A percentile compares a stretch with the other conserved stretches of the same genome.
phyloP scores from a whole-genome alignment of 192 early-diverging fungal species.

The Globomyces pollinis-pini region DNA sequence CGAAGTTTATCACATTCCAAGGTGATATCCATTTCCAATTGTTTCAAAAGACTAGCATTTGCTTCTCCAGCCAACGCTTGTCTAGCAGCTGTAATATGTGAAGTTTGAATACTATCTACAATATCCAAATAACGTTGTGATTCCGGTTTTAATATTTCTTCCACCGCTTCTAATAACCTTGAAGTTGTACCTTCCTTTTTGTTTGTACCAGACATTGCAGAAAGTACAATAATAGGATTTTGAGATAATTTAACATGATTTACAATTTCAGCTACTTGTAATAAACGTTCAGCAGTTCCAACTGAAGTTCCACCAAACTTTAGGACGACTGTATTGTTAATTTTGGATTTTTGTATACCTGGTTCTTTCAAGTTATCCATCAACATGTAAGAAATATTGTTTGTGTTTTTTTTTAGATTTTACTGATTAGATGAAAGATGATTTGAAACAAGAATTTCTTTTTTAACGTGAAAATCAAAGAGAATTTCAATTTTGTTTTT shows the following conservation, averaged over 20 bases:
- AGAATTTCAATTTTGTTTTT: no score
- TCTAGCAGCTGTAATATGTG: constrained; percentile 65
- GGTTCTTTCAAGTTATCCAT: no score
- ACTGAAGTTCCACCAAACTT: constrained; percentile 98
- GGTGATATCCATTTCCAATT: constrained; percentile 55
- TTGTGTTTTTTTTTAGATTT: no score
- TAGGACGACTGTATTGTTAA: constrained; percentile 25
- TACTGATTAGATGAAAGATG: no score
- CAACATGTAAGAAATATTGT: no score
- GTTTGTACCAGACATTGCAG: constrained; percentile 81
- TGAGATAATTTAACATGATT: constrained; percentile 69
- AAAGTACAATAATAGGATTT: constrained; percentile 84
- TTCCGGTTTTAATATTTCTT: constrained; percentile 65
- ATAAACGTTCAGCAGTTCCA: constrained; percentile 59
- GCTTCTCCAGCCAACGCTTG: constrained; percentile 20
- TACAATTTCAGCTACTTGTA: constrained; percentile 62
- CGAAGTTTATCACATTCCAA: constrained; percentile 72
- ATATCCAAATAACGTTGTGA: constrained; percentile 64
- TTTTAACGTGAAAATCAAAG: no score
- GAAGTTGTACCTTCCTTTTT: constrained; percentile 91
- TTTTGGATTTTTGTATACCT: no score
- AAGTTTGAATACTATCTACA: constrained; percentile 72
- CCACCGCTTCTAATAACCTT: constrained; percentile 62
- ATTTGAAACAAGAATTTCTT: no score
- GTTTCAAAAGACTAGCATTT: constrained; percentile 3